phyloP scores from a whole-genome alignment of 345 rosid genomes.

The Boechera retrofracta region DNA sequence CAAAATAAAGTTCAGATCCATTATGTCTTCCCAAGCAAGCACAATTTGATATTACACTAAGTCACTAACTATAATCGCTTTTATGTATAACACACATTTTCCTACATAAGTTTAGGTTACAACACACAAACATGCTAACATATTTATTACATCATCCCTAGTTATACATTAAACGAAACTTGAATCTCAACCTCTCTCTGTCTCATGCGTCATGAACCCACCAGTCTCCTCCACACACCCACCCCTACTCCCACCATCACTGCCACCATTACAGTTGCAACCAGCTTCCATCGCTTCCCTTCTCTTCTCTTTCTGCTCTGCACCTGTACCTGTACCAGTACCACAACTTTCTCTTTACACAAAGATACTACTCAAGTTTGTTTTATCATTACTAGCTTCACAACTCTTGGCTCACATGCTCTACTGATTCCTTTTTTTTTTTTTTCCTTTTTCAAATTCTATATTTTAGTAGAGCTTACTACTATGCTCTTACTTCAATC shows the following conservation, averaged over 20 bases:
- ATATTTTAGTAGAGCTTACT: neutral
- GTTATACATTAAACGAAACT: neutral
- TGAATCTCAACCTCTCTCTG: neutral
- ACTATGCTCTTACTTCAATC: slow-evolving; percentile 44
- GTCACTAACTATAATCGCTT: neutral
- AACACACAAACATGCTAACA: slow-evolving; percentile 4
- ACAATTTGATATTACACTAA: no score
- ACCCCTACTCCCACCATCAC: slow-evolving; percentile 18
- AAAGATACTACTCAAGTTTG: neutral
- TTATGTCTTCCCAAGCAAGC: slow-evolving; percentile 69
- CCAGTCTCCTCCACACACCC: slow-evolving; percentile 27
- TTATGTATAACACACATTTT: slow-evolving; percentile 7
- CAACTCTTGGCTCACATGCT: neutral
- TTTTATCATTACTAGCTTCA: slow-evolving; percentile 4
- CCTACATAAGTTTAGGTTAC: slow-evolving; percentile 1
- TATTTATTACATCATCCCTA: neutral
- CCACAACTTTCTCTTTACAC: slow-evolving; percentile 1
- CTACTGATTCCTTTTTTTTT: neutral
- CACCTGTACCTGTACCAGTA: slow-evolving; percentile 23
- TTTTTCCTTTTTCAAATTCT: neutral
- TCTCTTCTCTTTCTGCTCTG: neutral
- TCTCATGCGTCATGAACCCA: slow-evolving; percentile 22
- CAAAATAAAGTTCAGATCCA: slow-evolving; percentile 58
- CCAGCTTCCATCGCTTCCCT: slow-evolving; percentile 24
- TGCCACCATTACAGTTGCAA: slow-evolving; percentile 15